phyloP scores from a whole-genome alignment of 108 stramenopile genomes.

The Parietichytrium sp. region DNA sequence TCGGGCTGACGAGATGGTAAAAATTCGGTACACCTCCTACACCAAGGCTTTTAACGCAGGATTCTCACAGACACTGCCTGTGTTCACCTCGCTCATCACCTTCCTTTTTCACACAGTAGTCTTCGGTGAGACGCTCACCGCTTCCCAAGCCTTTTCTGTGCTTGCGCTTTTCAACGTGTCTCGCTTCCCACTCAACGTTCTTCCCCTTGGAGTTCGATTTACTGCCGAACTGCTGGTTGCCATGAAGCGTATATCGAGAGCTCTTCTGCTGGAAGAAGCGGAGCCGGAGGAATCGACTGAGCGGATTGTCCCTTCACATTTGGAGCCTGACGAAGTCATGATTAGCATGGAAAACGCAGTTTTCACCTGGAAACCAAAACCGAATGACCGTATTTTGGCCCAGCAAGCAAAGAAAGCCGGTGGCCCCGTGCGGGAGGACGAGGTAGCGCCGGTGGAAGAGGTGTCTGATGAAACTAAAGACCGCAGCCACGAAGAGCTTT shows the following conservation, averaged over 20 bases:
- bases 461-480: not conserved
- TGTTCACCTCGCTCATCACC: not conserved
- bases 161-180: slow-evolving; percentile 9
- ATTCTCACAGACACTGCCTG: not conserved
- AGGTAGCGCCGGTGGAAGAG: not conserved
- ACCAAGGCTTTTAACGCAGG: not conserved
- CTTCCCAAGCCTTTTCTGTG: not conserved
- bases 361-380: not conserved
- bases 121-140: not conserved
- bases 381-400: too few species aligned
- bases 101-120: not conserved
- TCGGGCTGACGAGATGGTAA: slow-evolving; percentile 17
- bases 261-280: not conserved
- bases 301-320: not conserved
- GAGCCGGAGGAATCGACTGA: not conserved
- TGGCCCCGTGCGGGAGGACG: too few species aligned
- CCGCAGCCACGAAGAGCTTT: not conserved
- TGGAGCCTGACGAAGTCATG: not conserved
- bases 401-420: too few species aligned
- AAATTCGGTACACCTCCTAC: not conserved
- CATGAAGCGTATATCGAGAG: not conserved
- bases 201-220: not conserved
- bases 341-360: not conserved
- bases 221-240: not conserved
- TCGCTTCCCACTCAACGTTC: slow-evolving; percentile 10